A percentile compares a stretch with the other conserved stretches of the same genome.
Evolutionary conservation across 1,284 basidiomycete species (phyloP).

Genomic region (Ceratorhiza oryzae-sativae): DNA sequence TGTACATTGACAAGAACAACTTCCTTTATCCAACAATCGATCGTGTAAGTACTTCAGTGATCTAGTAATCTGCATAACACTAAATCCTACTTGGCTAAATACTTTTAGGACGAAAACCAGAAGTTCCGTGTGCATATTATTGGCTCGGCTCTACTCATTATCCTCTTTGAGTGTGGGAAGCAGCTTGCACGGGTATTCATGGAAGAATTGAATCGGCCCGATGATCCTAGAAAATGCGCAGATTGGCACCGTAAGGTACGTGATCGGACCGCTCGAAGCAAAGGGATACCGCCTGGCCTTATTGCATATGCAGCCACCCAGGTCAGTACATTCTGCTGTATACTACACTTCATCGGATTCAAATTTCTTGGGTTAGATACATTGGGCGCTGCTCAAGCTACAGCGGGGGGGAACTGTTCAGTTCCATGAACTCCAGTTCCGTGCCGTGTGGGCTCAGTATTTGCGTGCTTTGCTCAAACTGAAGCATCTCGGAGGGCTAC

Average conservation of each 20-base stretch:
- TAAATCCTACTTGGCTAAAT: not conserved
- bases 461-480: not conserved
- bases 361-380: not conserved
- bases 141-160: not conserved
- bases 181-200: not conserved
- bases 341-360: not conserved
- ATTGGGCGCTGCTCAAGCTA: conserved; percentile 1
- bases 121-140: not conserved
- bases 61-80: not conserved
- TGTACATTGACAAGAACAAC: not conserved
- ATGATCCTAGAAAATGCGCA: conserved; percentile 4
- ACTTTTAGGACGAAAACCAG: not conserved
- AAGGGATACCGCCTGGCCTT: not conserved
- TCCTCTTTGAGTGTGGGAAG: not conserved
- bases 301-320: not conserved
- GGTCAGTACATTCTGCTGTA: not conserved
- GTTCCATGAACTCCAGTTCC: not conserved
- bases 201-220: not conserved
- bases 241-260: not conserved
- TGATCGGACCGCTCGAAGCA: conserved; percentile 5
- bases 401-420: not conserved
- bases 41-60: not conserved
- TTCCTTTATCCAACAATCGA: conserved; percentile 13
- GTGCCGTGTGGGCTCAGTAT: not conserved
- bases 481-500: not conserved